These are phyloP conservation scores for Neohortaea acidophila DNA, from an alignment of 495 filamentous ascomycete species.

Conservation along the genomic window DNA sequence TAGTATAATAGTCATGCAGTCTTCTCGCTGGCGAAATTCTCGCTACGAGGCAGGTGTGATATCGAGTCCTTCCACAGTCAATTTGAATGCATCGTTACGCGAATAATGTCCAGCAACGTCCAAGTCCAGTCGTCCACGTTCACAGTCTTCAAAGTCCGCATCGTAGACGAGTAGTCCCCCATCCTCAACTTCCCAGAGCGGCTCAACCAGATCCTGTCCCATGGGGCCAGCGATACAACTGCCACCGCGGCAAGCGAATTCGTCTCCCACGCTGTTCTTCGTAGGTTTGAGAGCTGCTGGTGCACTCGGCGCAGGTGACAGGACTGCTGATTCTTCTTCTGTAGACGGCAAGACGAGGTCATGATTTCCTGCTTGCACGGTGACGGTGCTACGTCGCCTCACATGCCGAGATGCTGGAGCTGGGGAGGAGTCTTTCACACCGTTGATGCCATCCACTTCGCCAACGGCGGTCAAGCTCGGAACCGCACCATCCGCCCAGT, in stretches of 20 bases:
- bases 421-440: background rate
- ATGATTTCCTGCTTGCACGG: slow-evolving; percentile 10
- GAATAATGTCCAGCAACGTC: slow-evolving; percentile 70
- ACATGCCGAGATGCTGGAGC: background rate
- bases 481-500: slow-evolving; percentile 28
- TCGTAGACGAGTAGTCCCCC: slow-evolving; percentile 35
- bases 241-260: slow-evolving; percentile 54
- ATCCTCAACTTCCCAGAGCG: slow-evolving; percentile 69
- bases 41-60: slow-evolving; percentile 52
- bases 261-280: slow-evolving; percentile 18
- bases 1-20: no score
- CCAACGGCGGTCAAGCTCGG: background rate
- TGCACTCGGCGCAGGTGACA: background rate
- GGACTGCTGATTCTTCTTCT: slow-evolving; percentile 3
- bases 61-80: slow-evolving; percentile 61
- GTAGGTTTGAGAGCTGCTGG: background rate
- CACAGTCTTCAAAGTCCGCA: slow-evolving; percentile 50
- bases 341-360: slow-evolving; percentile 7
- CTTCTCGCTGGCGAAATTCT: background rate
- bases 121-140: slow-evolving; percentile 44
- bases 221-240: slow-evolving; percentile 68
- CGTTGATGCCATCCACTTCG: background rate
- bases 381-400: slow-evolving; percentile 9
- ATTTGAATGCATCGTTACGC: slow-evolving; percentile 66
- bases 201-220: slow-evolving; percentile 62